Conservation (phyloP, 2,329 filamentous ascomycete species). For the Exophiala sp. region DNA sequence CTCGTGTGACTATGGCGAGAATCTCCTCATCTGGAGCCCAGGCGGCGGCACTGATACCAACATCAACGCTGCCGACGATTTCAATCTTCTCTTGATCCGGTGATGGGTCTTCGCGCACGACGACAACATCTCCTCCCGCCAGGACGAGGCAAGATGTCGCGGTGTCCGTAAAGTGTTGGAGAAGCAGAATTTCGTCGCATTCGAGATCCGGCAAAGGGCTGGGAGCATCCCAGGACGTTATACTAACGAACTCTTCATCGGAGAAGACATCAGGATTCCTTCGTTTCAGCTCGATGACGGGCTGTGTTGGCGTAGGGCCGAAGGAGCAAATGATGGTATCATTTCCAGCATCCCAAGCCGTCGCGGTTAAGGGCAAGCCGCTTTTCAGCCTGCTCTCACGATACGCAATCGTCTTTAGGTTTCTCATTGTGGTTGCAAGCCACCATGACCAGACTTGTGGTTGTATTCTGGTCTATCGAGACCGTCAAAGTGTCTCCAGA, state of each 20-base stretch:
- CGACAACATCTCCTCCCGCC: constrained; percentile 82
- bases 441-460: neutral
- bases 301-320: constrained; percentile 66
- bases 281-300: constrained; percentile 66
- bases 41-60: constrained; percentile 77
- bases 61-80: constrained; percentile 90
- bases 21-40: constrained; percentile 97
- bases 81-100: constrained; percentile 74
- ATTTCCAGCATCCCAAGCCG: constrained; percentile 72
- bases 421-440: constrained; percentile 64
- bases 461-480: neutral
- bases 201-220: constrained; percentile 69
- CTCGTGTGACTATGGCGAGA: constrained; percentile 72
- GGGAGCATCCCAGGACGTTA: constrained; percentile 85
- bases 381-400: constrained; percentile 56
- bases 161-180: constrained; percentile 82
- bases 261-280: constrained; percentile 27
- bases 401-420: constrained; percentile 72
- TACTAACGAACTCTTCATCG: constrained; percentile 38
- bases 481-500: neutral
- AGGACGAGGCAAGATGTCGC: constrained; percentile 74
- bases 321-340: constrained; percentile 69
- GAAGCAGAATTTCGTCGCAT: constrained; percentile 67
- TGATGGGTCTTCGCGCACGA: constrained; percentile 66
- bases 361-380: constrained; percentile 62